These are phyloP conservation scores for Chondrus crispus DNA, from an alignment of 23 red algal species.

Conservation along the genomic window DNA sequence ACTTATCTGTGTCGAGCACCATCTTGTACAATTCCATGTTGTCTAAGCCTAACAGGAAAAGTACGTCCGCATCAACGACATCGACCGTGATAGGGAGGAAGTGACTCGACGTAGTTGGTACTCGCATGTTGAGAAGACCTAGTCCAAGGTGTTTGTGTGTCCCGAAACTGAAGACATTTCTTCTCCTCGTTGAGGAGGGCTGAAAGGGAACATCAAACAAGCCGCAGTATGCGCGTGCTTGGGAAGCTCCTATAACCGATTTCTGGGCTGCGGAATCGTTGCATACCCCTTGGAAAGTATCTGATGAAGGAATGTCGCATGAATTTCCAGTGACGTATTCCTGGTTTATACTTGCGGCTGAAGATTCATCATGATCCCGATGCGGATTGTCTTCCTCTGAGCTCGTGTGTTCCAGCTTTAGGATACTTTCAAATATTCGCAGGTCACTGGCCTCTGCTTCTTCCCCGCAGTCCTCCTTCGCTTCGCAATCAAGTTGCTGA, in stretches of 20 bases:
- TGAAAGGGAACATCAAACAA: not conserved
- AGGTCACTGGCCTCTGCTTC: not conserved
- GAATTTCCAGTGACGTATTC: too few relatives aligned
- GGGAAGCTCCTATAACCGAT: not conserved
- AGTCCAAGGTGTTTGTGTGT: not conserved
- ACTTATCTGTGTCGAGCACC: not conserved
- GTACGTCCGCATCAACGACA: not conserved
- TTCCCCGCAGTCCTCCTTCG: not conserved
- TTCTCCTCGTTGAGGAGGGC: not conserved
- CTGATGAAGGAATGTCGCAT: too few relatives aligned
- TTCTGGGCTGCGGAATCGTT: not conserved
- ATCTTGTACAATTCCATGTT: not conserved
- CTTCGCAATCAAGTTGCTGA: not conserved
- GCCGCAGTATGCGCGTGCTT: not conserved
- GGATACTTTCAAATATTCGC: not conserved
- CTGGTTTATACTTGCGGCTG: too few relatives aligned
- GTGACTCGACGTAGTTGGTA: not conserved
- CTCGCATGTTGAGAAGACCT: not conserved
- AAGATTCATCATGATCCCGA: too few relatives aligned
- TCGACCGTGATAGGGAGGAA: not conserved
- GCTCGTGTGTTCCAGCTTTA: too few relatives aligned
- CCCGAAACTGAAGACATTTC: not conserved
- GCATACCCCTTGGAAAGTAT: constrained; percentile 2
- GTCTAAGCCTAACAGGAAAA: not conserved
- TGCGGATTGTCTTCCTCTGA: too few relatives aligned